Conservation (phyloP, 1,284 basidiomycete species). For the Waitea zeae region DNA sequence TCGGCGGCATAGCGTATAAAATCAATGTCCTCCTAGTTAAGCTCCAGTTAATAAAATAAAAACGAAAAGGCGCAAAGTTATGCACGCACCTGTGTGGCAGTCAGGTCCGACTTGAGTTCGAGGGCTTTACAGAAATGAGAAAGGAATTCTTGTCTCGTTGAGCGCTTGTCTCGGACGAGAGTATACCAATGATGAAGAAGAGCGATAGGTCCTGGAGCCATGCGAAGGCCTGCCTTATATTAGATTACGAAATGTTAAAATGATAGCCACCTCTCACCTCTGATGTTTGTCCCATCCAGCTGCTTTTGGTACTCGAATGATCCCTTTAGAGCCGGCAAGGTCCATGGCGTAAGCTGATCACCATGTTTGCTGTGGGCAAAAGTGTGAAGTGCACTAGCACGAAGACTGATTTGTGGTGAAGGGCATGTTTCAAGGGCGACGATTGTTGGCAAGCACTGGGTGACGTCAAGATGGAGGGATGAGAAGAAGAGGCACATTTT, state of each 20-base stretch:
- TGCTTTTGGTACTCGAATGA: constrained; percentile 76
- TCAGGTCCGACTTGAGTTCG: constrained; percentile 34
- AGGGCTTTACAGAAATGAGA: constrained; percentile 70
- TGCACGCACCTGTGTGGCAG: constrained; percentile 30
- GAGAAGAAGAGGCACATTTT: background rate
- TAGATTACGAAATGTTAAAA: too few species aligned
- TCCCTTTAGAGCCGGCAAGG: constrained; percentile 53
- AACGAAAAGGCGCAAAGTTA: too few species aligned
- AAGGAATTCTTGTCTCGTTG: constrained; percentile 72
- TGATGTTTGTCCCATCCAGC: constrained; percentile 24
- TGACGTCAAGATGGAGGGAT: constrained; percentile 2
- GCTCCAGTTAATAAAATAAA: constrained; percentile 2
- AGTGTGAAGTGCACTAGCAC: constrained; percentile 70
- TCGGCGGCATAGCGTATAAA: constrained; percentile 89
- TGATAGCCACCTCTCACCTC: too few species aligned
- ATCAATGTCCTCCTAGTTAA: constrained; percentile 59
- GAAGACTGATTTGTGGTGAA: constrained; percentile 38
- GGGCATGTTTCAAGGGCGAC: constrained; percentile 85
- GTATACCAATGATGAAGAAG: constrained; percentile 83
- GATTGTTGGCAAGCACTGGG: constrained; percentile 85
- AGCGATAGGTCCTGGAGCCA: constrained; percentile 43
- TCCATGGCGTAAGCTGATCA: constrained; percentile 77
- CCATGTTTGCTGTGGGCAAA: constrained; percentile 81
- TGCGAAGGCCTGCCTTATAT: constrained; percentile 36
- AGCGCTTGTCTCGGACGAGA: constrained; percentile 80